A percentile compares a stretch with the other conserved stretches of the same genome.
Evolutionary conservation across 192 early-diverging fungal species (phyloP).

Genomic region (Coemansia sp.): DNA sequence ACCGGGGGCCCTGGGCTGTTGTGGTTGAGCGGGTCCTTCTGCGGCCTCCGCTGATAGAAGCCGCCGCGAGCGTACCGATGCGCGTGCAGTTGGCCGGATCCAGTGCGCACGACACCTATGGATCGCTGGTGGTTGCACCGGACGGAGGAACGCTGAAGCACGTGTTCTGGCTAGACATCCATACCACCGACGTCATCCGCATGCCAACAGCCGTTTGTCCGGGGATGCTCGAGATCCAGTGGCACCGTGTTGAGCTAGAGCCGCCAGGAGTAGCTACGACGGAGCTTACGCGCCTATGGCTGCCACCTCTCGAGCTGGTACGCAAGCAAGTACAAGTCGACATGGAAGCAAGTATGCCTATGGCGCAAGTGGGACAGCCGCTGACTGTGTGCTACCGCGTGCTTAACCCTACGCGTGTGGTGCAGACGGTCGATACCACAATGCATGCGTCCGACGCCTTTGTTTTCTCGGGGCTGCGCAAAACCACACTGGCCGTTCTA

Average conservation of each 20-base stretch:
- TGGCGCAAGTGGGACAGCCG: slow-evolving; percentile 38
- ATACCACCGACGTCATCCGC: slow-evolving; percentile 27
- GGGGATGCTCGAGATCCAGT: slow-evolving; percentile 28
- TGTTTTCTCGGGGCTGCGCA: slow-evolving; percentile 46
- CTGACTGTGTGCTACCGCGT: slow-evolving; percentile 27
- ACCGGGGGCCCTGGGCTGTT: slow-evolving; percentile 33
- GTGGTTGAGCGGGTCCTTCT: slow-evolving; percentile 11
- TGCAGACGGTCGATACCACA: slow-evolving; percentile 21
- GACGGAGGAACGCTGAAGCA: slow-evolving; percentile 15
- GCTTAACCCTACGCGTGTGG: slow-evolving; percentile 24
- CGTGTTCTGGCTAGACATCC: slow-evolving; percentile 42
- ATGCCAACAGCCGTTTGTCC: slow-evolving; percentile 20
- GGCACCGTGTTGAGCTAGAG: slow-evolving; percentile 10
- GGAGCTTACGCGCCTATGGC: slow-evolving; percentile 29
- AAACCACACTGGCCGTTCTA: slow-evolving; percentile 17
- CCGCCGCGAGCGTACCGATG: not conserved
- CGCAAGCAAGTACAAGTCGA: slow-evolving; percentile 23
- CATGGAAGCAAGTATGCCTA: not conserved
- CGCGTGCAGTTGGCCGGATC: slow-evolving; percentile 16
- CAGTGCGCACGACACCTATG: not conserved
- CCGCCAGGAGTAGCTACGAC: not conserved
- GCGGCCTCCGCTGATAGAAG: slow-evolving; percentile 16
- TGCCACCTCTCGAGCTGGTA: slow-evolving; percentile 28
- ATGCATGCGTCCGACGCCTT: slow-evolving; percentile 46
- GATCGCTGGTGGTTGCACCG: not conserved